Evolutionary conservation across 495 filamentous ascomycete species (phyloP).

Genomic region (Barbatosphaeria neglecta): DNA sequence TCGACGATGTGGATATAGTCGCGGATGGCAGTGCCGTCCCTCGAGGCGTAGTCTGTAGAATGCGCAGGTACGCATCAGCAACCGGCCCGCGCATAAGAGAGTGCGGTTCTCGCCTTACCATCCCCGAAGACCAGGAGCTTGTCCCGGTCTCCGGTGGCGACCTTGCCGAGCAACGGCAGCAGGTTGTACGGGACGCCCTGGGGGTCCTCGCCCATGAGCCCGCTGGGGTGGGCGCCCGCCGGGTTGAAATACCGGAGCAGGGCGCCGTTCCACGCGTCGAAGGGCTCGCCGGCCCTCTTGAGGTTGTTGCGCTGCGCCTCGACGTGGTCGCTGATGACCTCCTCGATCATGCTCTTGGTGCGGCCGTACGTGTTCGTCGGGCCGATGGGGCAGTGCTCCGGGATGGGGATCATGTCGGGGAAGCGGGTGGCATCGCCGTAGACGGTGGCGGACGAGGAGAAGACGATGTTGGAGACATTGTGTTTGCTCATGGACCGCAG

Average conservation of each 20-base stretch:
- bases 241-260: slow-evolving; percentile 97
- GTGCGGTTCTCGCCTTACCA: slow-evolving; percentile 51
- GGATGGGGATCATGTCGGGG: slow-evolving; percentile 97
- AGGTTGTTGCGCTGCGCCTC: slow-evolving; percentile 75
- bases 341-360: slow-evolving; percentile 87
- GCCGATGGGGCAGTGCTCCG: slow-evolving; percentile 88
- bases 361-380: slow-evolving; percentile 96
- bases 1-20: slow-evolving; percentile 81
- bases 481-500: slow-evolving; percentile 77
- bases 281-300: slow-evolving; percentile 65
- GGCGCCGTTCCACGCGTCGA: slow-evolving; percentile 82
- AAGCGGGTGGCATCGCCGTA: slow-evolving; percentile 97
- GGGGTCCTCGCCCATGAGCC: slow-evolving; percentile 97
- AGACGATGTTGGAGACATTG: slow-evolving; percentile 93
- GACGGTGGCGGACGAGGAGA: slow-evolving; percentile 91
- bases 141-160: slow-evolving; percentile 87
- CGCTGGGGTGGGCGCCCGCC: slow-evolving; percentile 84
- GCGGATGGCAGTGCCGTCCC: slow-evolving; percentile 65
- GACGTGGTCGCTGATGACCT: slow-evolving; percentile 81
- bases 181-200: slow-evolving; percentile 94
- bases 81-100: neutral
- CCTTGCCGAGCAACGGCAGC: slow-evolving; percentile 85
- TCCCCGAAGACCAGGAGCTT: slow-evolving; percentile 92
- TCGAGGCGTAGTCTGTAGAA: slow-evolving; percentile 69
- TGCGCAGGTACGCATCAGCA: neutral